phyloP scores from a whole-genome alignment of 1,284 basidiomycete species.

The Ustilago trichophora region DNA sequence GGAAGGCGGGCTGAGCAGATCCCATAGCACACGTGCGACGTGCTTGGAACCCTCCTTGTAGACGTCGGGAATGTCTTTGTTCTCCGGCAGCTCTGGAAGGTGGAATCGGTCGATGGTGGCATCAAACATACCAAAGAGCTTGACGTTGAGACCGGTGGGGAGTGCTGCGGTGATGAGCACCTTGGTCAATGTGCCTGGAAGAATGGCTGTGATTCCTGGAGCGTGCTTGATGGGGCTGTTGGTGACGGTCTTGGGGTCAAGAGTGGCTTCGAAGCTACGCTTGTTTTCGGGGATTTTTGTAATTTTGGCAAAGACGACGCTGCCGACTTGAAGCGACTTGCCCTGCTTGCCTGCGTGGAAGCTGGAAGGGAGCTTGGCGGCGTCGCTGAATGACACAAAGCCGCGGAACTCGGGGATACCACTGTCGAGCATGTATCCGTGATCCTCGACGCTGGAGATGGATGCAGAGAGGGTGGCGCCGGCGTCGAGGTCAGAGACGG shows the following conservation, averaged over 20 bases:
- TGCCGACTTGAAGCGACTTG: conserved; percentile 63
- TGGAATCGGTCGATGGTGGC: conserved; percentile 89
- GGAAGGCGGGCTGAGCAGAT: conserved; percentile 47
- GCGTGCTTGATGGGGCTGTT: conserved; percentile 30
- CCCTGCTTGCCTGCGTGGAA: conserved; percentile 41
- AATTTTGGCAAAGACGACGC: conserved; percentile 63
- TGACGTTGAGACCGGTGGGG: conserved; percentile 83
- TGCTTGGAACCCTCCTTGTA: conserved; percentile 75
- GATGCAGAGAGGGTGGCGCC: conserved; percentile 56
- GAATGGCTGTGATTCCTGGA: conserved; percentile 76
- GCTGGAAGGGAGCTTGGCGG: conserved; percentile 44
- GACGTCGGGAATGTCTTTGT: conserved; percentile 57
- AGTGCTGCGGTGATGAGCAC: conserved; percentile 83
- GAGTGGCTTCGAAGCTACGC: conserved; percentile 63
- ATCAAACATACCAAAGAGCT: conserved; percentile 91
- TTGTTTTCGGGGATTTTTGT: conserved; percentile 63
- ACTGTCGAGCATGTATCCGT: conserved; percentile 89
- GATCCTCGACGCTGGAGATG: conserved; percentile 84
- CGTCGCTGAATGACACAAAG: conserved; percentile 62
- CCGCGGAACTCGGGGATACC: conserved; percentile 69
- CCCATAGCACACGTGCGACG: conserved; percentile 85
- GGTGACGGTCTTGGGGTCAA: conserved; percentile 57
- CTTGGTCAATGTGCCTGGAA: conserved; percentile 88
- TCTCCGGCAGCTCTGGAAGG: conserved; percentile 69
- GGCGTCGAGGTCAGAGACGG: conserved; percentile 77